Evolutionary conservation across 139 green algal genomes (phyloP).

Genomic region (Coelastrella sp.): DNA sequence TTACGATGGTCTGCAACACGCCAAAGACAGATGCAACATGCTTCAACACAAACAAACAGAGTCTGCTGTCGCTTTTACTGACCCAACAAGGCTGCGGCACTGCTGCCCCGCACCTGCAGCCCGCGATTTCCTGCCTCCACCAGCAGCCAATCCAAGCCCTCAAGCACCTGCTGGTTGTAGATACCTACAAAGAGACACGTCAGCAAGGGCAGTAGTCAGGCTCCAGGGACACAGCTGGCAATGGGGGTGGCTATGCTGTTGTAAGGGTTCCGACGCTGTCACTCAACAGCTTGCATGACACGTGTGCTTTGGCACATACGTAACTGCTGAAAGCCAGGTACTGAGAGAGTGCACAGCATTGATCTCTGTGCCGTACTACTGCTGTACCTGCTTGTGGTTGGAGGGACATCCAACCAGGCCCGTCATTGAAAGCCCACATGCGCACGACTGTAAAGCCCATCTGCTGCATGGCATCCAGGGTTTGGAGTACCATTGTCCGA

Average conservation of each 20-base stretch:
- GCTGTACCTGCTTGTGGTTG: neutral
- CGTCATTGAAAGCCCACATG: neutral
- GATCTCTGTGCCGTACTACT: too few species aligned
- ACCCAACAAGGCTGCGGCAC: neutral
- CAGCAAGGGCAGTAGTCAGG: neutral
- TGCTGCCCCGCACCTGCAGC: constrained; percentile 2
- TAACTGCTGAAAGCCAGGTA: too few species aligned
- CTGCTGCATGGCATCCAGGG: constrained; percentile 7
- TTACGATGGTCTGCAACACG: too few species aligned
- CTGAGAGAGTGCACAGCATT: too few species aligned
- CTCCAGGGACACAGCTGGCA: too few species aligned
- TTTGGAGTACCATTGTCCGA: constrained; percentile 37
- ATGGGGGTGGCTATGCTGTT: too few species aligned
- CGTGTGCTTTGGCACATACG: too few species aligned
- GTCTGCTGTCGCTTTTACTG: too few species aligned
- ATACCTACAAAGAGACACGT: neutral
- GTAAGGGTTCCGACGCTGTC: too few species aligned
- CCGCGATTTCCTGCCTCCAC: constrained; percentile 54
- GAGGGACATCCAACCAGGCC: constrained; percentile 7
- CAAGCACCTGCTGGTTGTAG: neutral
- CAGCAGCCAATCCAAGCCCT: constrained; percentile 11
- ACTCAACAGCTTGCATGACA: too few species aligned
- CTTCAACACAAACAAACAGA: too few species aligned
- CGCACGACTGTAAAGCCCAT: constrained; percentile 55
- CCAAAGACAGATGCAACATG: too few species aligned